Base-by-base conservation (phyloP, 2,329 filamentous ascomycete species). In the Atkinsonella hypoxylon region DNA sequence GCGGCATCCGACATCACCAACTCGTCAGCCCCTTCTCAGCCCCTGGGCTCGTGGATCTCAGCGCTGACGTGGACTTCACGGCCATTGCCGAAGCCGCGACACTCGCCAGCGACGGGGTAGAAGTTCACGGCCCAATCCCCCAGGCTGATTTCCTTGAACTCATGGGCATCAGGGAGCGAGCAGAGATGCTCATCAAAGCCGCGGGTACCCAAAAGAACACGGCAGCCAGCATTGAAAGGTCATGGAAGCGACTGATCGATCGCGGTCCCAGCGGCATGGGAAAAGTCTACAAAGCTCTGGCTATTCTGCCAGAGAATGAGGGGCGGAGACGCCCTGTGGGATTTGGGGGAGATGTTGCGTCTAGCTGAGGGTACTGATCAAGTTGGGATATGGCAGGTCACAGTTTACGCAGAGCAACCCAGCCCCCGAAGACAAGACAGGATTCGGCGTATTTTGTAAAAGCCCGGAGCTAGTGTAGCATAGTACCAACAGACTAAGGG, bases 61-160 rank as follows among this genome's bases (percentile, higher is more conserved):
- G 83, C 57, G 91, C 87, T 0, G 91, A 98, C 62, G 93, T 98
- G 1, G 93, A 98, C 66, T 98, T 98, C 63, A 78, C 80, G 0
- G 89, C 85, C 11, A 71, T 98, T 1, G 90, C 89, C 0, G 90
- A 97, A 63, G 76, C 85, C 1, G 90, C 90, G 0, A 76, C 87
- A 44, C 71, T 77, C 39, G 86, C 87, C 0, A 90, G 84, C 56
- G 77, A 83, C 1, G 85, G 83, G 1, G 82, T 97, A 4, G 93
- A 98, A 67, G 87, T 95, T 7, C 90, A 97, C 61, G 93, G 93
- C 0, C 93, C 93, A 0, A 83, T 95, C 1, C 81, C 89, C 54
- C 93, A 98, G 68, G 88, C 81, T 0, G 72, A 77, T 39, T 98
- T 95, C 66, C 68, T 98, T 39, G 75, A 78, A 43, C 73, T 75